Evolutionary conservation across 1,284 basidiomycete species (phyloP).

Genomic region (Taiwanofungus camphoratus): DNA sequence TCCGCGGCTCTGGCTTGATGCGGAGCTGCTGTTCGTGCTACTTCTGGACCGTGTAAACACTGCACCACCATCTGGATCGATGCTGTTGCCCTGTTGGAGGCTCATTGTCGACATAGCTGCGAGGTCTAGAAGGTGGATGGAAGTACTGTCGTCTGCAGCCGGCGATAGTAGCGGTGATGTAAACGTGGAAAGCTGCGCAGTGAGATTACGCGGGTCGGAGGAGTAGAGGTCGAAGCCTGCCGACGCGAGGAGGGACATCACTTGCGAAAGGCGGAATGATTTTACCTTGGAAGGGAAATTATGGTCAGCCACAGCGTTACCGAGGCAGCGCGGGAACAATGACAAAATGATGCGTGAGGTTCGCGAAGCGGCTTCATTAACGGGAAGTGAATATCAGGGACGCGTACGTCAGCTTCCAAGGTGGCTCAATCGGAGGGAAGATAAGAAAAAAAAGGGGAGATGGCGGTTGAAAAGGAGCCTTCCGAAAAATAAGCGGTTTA

Average conservation of each 20-base stretch:
- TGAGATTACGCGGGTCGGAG: conserved; percentile 41
- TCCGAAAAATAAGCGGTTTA: conserved; percentile 9
- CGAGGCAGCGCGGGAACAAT: conserved; percentile 1
- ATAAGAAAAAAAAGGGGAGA: conserved; percentile 3
- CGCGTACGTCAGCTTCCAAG: no score
- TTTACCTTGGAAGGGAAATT: conserved; percentile 47
- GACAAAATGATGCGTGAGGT: conserved; percentile 5
- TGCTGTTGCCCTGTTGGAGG: conserved; percentile 21
- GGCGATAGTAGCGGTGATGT: conserved; percentile 32
- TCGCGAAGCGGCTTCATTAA: background rate
- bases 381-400: no score
- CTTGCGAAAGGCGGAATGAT: conserved; percentile 55
- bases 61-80: conserved; percentile 33
- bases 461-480: background rate
- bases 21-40: conserved; percentile 29
- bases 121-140: conserved; percentile 30
- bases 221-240: conserved; percentile 68
- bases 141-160: conserved; percentile 31
- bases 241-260: conserved; percentile 50
- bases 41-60: conserved; percentile 41
- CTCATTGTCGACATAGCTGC: conserved; percentile 8
- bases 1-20: conserved; percentile 13
- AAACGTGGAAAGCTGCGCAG: conserved; percentile 28
- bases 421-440: no score
- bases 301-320: conserved; percentile 6